Evolutionary conservation across 2,329 filamentous ascomycete genomes (phyloP), one percentile per base, ranked within the genome.

Genomic region (Teratosphaeriaceae sp.): DNA sequence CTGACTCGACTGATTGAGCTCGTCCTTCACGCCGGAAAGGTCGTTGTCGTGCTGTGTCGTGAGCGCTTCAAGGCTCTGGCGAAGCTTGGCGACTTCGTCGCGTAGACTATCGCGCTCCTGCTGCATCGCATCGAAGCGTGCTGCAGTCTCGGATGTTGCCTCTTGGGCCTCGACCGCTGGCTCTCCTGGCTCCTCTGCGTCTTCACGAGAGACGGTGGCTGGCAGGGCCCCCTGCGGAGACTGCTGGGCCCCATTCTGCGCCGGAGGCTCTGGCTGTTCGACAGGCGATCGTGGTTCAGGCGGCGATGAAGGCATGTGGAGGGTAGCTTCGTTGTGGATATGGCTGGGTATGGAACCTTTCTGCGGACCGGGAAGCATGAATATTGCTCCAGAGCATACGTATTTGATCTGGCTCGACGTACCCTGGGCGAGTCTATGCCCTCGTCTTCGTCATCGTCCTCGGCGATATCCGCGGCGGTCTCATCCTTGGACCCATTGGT

Each of bases 31-130:
- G 22, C 60, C 65, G 18, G 70, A 65, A 45, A 78, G 65, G 43
- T 81, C 76, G 38, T 74, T 75, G 13, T 33, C 50, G 59, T 94
- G 85, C 45, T 82, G 80, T 43, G 75, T 79, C 60, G 92, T 85
- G 55, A 94, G 80, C 53, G 74, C 77, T 63, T 95, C 85, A 48
- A 96, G 72, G 47, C 86, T 85, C 62, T 84, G 86, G 46, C 89
- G 80, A 56, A 96, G 72, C 64, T 87, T 78, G 46, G 85, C 86
- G 33, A 95, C 87, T 68, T 96, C 87, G 45, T 76, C 78, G 46
- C 85, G 77, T 33, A 95, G 70, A 38, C 80, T 82, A 63, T 92
- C 85, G 44, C 87, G 78, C 63, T 94, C 88, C 61, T 86, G 79
- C 46, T 85, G 80, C 69, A 94, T 82, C 40, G 82, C 83, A 59